These are phyloP conservation scores for Solanum acaule DNA, from an alignment of 257 asterid genomes.

Conservation along the genomic window DNA sequence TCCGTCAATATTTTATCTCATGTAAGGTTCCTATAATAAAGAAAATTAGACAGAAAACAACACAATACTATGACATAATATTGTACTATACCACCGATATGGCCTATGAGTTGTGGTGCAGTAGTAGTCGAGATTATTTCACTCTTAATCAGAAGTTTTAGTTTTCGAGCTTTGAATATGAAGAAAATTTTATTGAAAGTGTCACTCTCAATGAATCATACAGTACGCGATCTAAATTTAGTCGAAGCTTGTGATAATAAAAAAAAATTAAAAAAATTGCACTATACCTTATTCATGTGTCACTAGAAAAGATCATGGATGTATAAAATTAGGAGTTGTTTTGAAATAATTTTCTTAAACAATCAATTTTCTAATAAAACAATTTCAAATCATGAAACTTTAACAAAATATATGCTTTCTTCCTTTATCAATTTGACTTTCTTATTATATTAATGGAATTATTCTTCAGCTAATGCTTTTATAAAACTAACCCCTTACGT, in stretches of 20 bases:
- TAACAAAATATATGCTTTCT: background rate
- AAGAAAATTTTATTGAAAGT: too few relatives aligned
- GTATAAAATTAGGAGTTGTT: background rate
- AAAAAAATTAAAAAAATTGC: too few relatives aligned
- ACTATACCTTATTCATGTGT: background rate
- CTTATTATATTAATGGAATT: background rate
- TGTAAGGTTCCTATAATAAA: background rate
- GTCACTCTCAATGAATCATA: too few relatives aligned
- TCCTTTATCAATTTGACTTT: background rate
- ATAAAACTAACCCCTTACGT: background rate
- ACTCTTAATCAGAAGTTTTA: too few relatives aligned
- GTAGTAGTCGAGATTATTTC: too few relatives aligned
- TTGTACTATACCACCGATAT: background rate
- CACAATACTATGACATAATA: too few relatives aligned
- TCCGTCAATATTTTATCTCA: background rate
- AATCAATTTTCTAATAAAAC: background rate
- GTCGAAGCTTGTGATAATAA: too few relatives aligned
- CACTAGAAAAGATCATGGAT: background rate
- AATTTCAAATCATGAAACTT: background rate
- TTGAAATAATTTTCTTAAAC: background rate
- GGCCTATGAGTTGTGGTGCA: background rate
- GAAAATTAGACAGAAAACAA: background rate
- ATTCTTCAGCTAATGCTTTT: background rate
- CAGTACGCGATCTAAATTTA: accelerated
- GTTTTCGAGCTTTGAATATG: too few relatives aligned